Evolutionary conservation across 176 grass and related monocot species (phyloP).

Genomic region (Miscanthus lutarioriparius): DNA sequence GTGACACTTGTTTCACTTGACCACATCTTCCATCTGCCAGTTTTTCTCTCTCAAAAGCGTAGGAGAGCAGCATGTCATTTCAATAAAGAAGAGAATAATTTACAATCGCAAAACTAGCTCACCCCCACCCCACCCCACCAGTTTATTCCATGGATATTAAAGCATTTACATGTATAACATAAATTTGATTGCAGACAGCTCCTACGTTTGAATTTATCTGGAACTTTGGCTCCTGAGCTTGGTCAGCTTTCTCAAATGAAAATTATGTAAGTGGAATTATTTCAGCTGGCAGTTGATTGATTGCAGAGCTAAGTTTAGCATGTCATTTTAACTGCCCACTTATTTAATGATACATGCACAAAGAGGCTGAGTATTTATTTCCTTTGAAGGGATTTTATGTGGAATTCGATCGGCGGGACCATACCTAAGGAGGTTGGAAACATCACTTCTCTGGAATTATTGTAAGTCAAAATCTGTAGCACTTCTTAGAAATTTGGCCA

Average conservation of each 20-base stretch:
- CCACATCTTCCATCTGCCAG: conserved; percentile 9
- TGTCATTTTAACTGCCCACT: conserved; percentile 21
- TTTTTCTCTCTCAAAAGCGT: not conserved
- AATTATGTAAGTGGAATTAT: conserved; percentile 71
- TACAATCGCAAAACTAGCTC: not conserved
- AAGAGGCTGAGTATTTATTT: conserved; percentile 9
- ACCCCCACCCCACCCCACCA: not conserved
- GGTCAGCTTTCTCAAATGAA: conserved; percentile 67
- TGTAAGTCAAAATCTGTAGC: conserved; percentile 52
- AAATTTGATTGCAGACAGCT: conserved; percentile 71
- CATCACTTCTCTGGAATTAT: conserved; percentile 66
- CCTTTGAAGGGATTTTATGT: conserved; percentile 81
- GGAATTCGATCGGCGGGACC: conserved; percentile 59
- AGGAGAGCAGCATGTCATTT: not conserved
- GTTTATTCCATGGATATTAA: conserved; percentile 17
- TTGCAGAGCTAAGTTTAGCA: not conserved
- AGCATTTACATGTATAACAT: conserved; percentile 17
- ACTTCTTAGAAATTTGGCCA: not conserved
- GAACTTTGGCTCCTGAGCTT: conserved; percentile 85
- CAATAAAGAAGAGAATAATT: not conserved
- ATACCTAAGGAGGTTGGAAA: conserved; percentile 72
- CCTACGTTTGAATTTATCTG: conserved; percentile 64
- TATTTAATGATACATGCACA: not conserved
- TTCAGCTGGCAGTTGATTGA: conserved; percentile 7
- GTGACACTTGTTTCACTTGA: conserved; percentile 28